Evolutionary conservation across 352 stramenopile species (phyloP).

Genomic region (Globisporangium spiculum): DNA sequence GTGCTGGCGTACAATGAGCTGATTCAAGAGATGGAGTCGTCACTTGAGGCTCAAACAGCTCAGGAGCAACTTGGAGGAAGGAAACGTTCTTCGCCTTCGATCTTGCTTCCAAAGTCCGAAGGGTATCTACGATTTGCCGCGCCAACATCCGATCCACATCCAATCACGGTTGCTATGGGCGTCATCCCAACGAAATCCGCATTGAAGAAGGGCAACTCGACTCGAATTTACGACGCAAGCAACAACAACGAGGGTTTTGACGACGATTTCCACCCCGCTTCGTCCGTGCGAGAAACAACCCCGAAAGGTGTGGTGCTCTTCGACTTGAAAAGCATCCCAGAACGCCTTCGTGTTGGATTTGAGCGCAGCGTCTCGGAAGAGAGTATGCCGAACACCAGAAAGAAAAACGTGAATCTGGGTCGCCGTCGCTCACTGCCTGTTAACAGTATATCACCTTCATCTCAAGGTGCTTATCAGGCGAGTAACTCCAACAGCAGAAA

Average conservation of each 20-base stretch:
- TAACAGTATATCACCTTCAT: conserved; percentile 30
- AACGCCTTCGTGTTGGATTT: conserved; percentile 13
- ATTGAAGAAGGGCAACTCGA: conserved; percentile 6
- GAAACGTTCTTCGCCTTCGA: not conserved
- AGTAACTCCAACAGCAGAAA: not conserved
- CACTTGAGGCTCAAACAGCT: conserved; percentile 4
- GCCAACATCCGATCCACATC: not conserved
- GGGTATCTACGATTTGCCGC: conserved; percentile 6
- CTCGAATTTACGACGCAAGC: not conserved
- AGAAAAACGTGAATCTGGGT: conserved; percentile 6
- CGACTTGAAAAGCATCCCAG: conserved; percentile 35
- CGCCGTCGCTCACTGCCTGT: conserved; percentile 44
- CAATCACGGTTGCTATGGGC: conserved; percentile 4
- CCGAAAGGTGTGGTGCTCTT: conserved; percentile 44
- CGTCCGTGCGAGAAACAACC: conserved; percentile 16
- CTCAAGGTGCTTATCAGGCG: not conserved
- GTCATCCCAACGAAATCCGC: conserved; percentile 9
- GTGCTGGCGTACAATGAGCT: conserved; percentile 60
- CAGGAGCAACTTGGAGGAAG: not conserved
- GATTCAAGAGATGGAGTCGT: conserved; percentile 60
- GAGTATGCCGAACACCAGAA: not conserved
- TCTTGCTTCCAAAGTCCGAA: conserved; percentile 3
- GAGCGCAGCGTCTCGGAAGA: conserved; percentile 13
- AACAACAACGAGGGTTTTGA: conserved; percentile 17
- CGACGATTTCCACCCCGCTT: conserved; percentile 14